Base-by-base conservation (phyloP, 2,329 filamentous ascomycete species). In the Claviceps paspali region DNA sequence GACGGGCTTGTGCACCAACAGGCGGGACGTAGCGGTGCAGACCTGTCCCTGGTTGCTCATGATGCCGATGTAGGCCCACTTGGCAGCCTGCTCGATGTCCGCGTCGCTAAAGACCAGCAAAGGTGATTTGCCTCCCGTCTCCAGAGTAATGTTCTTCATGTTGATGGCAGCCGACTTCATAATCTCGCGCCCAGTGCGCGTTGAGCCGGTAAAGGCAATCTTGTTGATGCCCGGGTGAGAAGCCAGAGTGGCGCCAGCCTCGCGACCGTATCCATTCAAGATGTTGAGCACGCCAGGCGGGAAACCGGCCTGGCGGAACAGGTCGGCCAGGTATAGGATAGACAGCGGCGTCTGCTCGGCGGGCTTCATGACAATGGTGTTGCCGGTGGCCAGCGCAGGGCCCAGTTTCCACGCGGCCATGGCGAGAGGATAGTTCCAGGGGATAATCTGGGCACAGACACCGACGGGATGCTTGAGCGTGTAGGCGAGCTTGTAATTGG, bases 201-300 rank as follows among this genome's bases (percentile, higher is more conserved):
- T 87, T 4, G 75, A 81, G 28, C 82, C 82, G 0, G 82, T 87
- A 45, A 87, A 88, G 0, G 82, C 79, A 42, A 88, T 67, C 62
- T 87, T 87, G 50, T 83, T 76, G 12, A 88, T 67, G 29, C 70
- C 70, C 18, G 73, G 59, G 51, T 88, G 82, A 29, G 67, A 65
- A 2, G 75, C 77, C 7, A 87, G 65, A 0, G 79, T 76, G 5
- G 75, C 66, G 10, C 82, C 82, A 0, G 79, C 76, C 26, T 76
- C 74, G 19, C 65, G 65, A 19, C 82, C 82, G 36, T 74, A 67
- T 0, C 82, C 82, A 42, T 84, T 84, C 39, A 85, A 53, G 39
- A 87, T 69, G 54, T 87, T 87, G 45, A 87, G 56, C 4, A 87
- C 82, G 29, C 82, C 82, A 0, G 81, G 73, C 3, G 82, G 82